Evolutionary conservation across 306 rosid genomes (phyloP).

Genomic region (Lathyrus oleraceus): DNA sequence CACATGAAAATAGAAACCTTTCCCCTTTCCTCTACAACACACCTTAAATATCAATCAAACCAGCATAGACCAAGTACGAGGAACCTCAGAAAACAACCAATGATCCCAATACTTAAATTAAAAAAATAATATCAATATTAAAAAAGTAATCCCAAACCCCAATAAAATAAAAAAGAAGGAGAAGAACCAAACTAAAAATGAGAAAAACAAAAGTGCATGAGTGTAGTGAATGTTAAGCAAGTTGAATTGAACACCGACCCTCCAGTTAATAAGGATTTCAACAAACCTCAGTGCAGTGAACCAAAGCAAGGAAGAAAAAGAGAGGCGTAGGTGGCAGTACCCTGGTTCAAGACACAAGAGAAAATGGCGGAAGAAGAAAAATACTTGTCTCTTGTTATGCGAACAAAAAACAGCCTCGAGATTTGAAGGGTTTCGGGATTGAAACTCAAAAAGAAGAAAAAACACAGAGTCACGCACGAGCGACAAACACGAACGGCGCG

Average conservation of each 20-base stretch:
- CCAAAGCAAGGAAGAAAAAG: background rate
- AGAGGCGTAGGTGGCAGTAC: background rate
- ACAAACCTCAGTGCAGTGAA: slow-evolving; percentile 50
- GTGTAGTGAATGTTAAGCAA: slow-evolving; percentile 43
- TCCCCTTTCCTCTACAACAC: background rate
- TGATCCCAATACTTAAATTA: slow-evolving; percentile 36
- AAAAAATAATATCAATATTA: slow-evolving; percentile 28
- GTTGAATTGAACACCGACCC: slow-evolving; percentile 68
- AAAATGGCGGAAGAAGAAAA: slow-evolving; percentile 68
- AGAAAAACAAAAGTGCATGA: slow-evolving; percentile 39
- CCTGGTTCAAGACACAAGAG: slow-evolving; percentile 37
- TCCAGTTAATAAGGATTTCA: slow-evolving; percentile 25
- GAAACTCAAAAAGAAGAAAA: background rate
- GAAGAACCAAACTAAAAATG: slow-evolving; percentile 15
- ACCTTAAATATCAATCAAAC: slow-evolving; percentile 40
- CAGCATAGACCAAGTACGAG: slow-evolving; percentile 48
- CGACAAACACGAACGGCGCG: slow-evolving; percentile 67
- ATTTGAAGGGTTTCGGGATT: slow-evolving; percentile 20
- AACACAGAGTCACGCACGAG: slow-evolving; percentile 45
- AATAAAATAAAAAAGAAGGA: background rate
- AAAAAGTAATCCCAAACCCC: slow-evolving; percentile 37
- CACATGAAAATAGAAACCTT: slow-evolving; percentile 45
- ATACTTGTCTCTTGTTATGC: slow-evolving; percentile 28
- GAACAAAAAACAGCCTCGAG: slow-evolving; percentile 37
- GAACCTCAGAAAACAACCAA: slow-evolving; percentile 47